Base-by-base conservation (phyloP, 805 yeast species). In the Candida nonsorbophila region DNA sequence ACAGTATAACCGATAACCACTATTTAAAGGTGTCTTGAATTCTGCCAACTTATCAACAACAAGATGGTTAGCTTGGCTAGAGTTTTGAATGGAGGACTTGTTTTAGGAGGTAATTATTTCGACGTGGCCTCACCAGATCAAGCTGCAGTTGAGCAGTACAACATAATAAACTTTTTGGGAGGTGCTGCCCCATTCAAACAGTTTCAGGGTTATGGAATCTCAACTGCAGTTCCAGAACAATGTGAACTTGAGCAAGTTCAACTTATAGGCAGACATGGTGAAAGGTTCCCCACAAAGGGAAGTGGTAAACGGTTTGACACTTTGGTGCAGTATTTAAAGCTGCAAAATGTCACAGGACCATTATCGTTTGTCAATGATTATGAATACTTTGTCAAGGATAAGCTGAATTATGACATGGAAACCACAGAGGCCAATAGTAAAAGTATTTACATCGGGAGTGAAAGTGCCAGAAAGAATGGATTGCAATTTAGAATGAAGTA, bases 261-360 rank as follows among this genome's bases (percentile, higher is more conserved):
- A 41, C 55, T 82, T 14, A 55, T 81, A 31, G 76, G 78, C 34
- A 69, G 95, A 44, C 94, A 85, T 45, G 94, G 90, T 13, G 92
- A 84, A 51, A 62, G 94, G 38, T 82, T 67, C 47, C 64, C 69
- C 10, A 47, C 64, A 11, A 39, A 32, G 11, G 33, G 45, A 16
- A 37, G 41, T 22, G 67, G 67, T 5, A 38, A 35, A 20, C 12
- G 23, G 6, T 48, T 49, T 27, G 53, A 58, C 29, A 36, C 44
- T 4, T 40, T 58, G 14, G 33, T 41, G 38, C 18, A 32, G 6
- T 53, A 53, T 29, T 40, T 63, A 23, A 30, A 45, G 25, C 21
- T 22, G 15, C 44, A 47, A 5, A 37, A 53, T 0, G 58, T 60
- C 41, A 54, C 54, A 25, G 81, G 81, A 3, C 73, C 74, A 6